These are phyloP conservation scores for Penicillium sp. DNA, from an alignment of 2,329 filamentous ascomycete species.

Conservation along the genomic window DNA sequence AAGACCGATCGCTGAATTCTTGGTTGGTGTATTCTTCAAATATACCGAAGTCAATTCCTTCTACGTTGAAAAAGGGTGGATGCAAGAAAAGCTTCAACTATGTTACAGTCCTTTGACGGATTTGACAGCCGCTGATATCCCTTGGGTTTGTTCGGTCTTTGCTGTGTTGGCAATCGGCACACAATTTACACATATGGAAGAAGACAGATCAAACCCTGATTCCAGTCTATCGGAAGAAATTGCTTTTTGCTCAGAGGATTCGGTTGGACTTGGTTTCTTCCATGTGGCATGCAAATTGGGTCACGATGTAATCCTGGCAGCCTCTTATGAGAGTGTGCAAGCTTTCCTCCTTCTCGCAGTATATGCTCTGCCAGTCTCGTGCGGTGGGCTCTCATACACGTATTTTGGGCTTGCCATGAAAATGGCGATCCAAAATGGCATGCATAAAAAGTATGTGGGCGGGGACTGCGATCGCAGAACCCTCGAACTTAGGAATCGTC, in stretches of 20 bases:
- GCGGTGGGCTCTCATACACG: conserved; percentile 56
- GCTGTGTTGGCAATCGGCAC: conserved; percentile 43
- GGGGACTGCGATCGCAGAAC: conserved; percentile 48
- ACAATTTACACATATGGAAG: conserved; percentile 44
- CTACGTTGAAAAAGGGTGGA: conserved; percentile 41
- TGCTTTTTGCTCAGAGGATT: conserved; percentile 46
- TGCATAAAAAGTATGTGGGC: conserved; percentile 54
- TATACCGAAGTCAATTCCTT: conserved; percentile 43
- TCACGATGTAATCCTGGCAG: conserved; percentile 56
- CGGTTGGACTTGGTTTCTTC: conserved; percentile 56
- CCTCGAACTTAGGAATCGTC: conserved; percentile 54
- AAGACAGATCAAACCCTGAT: conserved; percentile 23
- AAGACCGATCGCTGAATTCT: conserved; percentile 40
- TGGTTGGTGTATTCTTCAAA: conserved; percentile 42
- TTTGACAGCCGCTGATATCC: conserved; percentile 37
- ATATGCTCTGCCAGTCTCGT: conserved; percentile 56
- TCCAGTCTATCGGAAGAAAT: conserved; percentile 25
- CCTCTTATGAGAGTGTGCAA: conserved; percentile 58
- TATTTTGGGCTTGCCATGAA: conserved; percentile 58
- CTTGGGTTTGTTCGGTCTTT: conserved; percentile 39
- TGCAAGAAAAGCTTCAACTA: conserved; percentile 34
- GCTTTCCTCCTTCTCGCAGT: conserved; percentile 57
- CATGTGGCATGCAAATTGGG: conserved; percentile 55
- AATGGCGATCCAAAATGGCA: conserved; percentile 60
- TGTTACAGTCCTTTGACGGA: conserved; percentile 33